These are phyloP conservation scores for Pseudocercospora crystallina DNA, from an alignment of 2,329 filamentous ascomycete genomes.

Conservation along the genomic window DNA sequence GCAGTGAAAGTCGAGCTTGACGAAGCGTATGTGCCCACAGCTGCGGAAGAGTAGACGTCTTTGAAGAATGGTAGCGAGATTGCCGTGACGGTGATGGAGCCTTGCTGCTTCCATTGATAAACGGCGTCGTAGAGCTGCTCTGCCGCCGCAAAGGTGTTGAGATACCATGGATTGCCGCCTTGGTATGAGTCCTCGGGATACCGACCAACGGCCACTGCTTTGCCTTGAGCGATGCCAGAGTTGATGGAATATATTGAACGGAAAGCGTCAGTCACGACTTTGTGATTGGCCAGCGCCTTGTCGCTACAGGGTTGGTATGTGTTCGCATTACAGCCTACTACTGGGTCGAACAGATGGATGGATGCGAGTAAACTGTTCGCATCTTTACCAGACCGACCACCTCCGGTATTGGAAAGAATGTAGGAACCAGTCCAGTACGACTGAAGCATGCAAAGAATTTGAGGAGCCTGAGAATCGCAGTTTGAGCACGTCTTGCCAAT, in stretches of 20 bases:
- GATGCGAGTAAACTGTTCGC: slow-evolving; percentile 62
- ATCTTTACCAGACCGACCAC: slow-evolving; percentile 67
- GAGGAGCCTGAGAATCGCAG: slow-evolving; percentile 66
- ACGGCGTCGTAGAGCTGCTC: slow-evolving; percentile 78
- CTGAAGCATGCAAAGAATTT: slow-evolving; percentile 72
- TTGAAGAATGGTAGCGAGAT: slow-evolving; percentile 71
- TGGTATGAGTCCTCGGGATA: slow-evolving; percentile 65
- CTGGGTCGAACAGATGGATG: slow-evolving; percentile 66
- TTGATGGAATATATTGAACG: slow-evolving; percentile 70
- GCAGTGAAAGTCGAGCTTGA: slow-evolving; percentile 34
- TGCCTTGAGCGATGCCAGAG: slow-evolving; percentile 58
- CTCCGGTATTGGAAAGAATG: slow-evolving; percentile 66
- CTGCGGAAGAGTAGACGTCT: slow-evolving; percentile 59
- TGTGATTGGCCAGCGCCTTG: slow-evolving; percentile 67
- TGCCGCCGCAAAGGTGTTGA: slow-evolving; percentile 72
- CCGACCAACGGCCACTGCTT: slow-evolving; percentile 51
- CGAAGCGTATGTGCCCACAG: slow-evolving; percentile 64
- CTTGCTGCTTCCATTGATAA: slow-evolving; percentile 66
- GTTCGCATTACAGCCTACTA: slow-evolving; percentile 60
- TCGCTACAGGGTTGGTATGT: slow-evolving; percentile 77
- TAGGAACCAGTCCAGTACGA: slow-evolving; percentile 70
- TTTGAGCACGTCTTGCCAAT: slow-evolving; percentile 61
- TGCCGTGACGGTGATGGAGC: slow-evolving; percentile 63
- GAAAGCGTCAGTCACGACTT: slow-evolving; percentile 73
- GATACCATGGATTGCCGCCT: slow-evolving; percentile 73